Conservation (phyloP, 306 rosid species). For the Clitoria ternatea region DNA sequence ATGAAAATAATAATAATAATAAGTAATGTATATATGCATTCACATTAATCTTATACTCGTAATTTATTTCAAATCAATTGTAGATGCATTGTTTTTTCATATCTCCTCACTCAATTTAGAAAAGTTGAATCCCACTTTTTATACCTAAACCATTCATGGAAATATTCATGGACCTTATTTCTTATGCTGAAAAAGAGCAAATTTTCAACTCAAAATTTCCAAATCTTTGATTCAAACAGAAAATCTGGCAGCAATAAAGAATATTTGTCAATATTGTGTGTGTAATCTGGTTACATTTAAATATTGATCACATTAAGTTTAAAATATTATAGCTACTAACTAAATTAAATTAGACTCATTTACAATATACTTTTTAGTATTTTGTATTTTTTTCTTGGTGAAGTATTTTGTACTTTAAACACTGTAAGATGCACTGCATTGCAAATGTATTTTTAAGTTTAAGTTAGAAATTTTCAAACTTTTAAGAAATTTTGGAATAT, state of each 20-base stretch:
- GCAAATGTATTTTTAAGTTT: background rate
- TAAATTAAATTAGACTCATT: background rate
- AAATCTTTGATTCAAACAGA: background rate
- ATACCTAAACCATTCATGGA: background rate
- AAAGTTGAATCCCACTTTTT: too few species aligned
- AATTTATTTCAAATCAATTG: too few species aligned
- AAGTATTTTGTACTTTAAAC: background rate
- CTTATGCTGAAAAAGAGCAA: background rate
- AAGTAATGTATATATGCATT: background rate
- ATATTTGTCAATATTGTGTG: background rate
- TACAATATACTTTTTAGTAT: background rate
- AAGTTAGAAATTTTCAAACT: too few species aligned
- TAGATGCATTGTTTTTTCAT: too few species aligned
- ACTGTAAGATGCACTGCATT: background rate
- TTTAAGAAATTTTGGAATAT: too few species aligned
- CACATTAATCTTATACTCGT: too few species aligned
- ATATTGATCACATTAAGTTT: background rate
- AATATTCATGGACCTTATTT: background rate
- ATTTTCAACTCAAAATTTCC: background rate
- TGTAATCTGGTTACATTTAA: background rate
- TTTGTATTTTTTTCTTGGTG: too few species aligned
- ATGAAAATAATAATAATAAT: background rate
- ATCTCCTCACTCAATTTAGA: too few species aligned
- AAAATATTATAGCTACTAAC: background rate
- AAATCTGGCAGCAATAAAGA: background rate